Evolutionary conservation across 306 rosid genomes (phyloP).

Genomic region (Castanea crenata): DNA sequence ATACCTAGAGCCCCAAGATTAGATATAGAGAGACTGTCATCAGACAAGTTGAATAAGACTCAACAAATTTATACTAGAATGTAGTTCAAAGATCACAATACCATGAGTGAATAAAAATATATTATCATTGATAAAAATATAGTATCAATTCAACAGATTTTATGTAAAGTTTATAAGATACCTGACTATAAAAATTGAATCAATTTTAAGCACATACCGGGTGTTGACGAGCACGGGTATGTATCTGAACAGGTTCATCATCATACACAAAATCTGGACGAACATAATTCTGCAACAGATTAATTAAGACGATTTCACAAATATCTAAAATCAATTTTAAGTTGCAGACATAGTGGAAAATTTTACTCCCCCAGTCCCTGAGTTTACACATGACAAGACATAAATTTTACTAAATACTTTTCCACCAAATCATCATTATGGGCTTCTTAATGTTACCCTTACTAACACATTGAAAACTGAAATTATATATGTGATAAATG

Average conservation of each 20-base stretch:
- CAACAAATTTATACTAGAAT: background rate
- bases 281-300: conserved; percentile 64
- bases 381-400: background rate
- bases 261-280: conserved; percentile 63
- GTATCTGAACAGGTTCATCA: conserved; percentile 77
- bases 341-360: background rate
- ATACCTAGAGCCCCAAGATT: background rate
- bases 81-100: background rate
- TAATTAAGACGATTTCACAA: conserved; percentile 11
- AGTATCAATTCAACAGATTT: background rate
- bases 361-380: background rate
- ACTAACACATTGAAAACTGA: too few species aligned
- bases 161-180: background rate
- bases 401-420: background rate
- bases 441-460: too few species aligned
- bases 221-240: conserved; percentile 73
- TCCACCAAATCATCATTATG: background rate
- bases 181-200: background rate
- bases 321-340: background rate
- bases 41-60: background rate
- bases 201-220: conserved; percentile 56
- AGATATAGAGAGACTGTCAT: background rate
- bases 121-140: background rate
- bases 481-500: background rate
- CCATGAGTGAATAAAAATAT: background rate